phyloP scores from a whole-genome alignment of 371 early-diverging fungal species.

The Haplosporangium sp. region DNA sequence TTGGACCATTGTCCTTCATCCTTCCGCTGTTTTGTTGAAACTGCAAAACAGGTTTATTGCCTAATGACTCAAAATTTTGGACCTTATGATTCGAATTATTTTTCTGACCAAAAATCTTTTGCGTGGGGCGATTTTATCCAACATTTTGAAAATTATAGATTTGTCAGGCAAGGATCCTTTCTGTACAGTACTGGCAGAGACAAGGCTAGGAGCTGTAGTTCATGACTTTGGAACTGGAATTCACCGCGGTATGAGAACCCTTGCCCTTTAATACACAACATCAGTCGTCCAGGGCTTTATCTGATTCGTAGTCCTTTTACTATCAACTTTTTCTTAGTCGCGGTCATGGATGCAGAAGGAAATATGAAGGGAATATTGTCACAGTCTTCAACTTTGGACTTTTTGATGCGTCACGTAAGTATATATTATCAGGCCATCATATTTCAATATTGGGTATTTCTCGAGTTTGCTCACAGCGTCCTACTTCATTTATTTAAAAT shows the following conservation, averaged over 20 bases:
- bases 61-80: no score
- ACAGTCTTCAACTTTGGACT: slow-evolving; percentile 78
- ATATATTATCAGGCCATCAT: not conserved
- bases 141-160: slow-evolving; percentile 56
- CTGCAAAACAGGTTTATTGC: slow-evolving; percentile 6
- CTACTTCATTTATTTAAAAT: not conserved
- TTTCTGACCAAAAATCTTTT: not conserved
- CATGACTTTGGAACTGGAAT: slow-evolving; percentile 83
- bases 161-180: slow-evolving; percentile 88
- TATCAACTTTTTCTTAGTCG: slow-evolving; percentile 26
- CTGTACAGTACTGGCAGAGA: slow-evolving; percentile 82
- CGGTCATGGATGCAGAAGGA: slow-evolving; percentile 51
- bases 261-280: not conserved
- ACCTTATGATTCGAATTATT: no score
- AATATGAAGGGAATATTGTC: slow-evolving; percentile 78
- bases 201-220: slow-evolving; percentile 77
- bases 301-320: not conserved
- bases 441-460: not conserved
- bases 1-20: no score
- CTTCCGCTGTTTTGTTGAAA: no score
- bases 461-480: no score
- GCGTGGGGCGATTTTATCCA: no score
- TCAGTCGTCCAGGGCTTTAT: not conserved
- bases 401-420: slow-evolving; percentile 61
- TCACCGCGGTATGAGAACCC: slow-evolving; percentile 71